Conservation (phyloP, 306 rosid genomes). For the Dalbergia oliveri region DNA sequence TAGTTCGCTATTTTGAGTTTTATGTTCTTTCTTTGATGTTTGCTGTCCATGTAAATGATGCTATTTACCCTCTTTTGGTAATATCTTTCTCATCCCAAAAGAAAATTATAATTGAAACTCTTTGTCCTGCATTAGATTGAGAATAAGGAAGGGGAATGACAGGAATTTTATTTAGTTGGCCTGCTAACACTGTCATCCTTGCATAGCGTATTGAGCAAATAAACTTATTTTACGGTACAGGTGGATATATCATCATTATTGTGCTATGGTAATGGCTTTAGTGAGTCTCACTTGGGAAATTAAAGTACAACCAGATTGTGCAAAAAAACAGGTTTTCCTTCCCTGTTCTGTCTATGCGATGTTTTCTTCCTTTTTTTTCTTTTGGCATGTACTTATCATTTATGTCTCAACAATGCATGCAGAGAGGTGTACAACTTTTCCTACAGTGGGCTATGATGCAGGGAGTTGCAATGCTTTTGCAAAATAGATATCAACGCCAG, state of each 20-base stretch:
- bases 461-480: slow-evolving; percentile 98
- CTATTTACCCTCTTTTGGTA: slow-evolving; percentile 5
- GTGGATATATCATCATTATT: slow-evolving; percentile 99
- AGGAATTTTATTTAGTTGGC: slow-evolving; percentile 23
- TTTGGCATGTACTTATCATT: not conserved
- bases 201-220: slow-evolving; percentile 35
- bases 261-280: slow-evolving; percentile 95
- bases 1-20: slow-evolving; percentile 23
- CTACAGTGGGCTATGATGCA: slow-evolving; percentile 99
- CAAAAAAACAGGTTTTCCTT: slow-evolving; percentile 80
- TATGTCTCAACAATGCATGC: slow-evolving; percentile 45
- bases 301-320: slow-evolving; percentile 92
- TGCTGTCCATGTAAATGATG: slow-evolving; percentile 5
- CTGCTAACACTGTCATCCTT: slow-evolving; percentile 33
- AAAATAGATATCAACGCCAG: slow-evolving; percentile 98
- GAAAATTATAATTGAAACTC: slow-evolving; percentile 10
- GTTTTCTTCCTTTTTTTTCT: slow-evolving; percentile 15
- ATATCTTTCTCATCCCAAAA: slow-evolving; percentile 2
- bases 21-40: slow-evolving; percentile 4
- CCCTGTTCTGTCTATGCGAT: slow-evolving; percentile 14
- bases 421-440: slow-evolving; percentile 98
- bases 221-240: slow-evolving; percentile 53
- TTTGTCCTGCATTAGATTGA: slow-evolving; percentile 23
- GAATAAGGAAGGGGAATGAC: slow-evolving; percentile 16
- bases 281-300: slow-evolving; percentile 99